Conservation (phyloP, 306 rosid species). For the Acacia crassicarpa region DNA sequence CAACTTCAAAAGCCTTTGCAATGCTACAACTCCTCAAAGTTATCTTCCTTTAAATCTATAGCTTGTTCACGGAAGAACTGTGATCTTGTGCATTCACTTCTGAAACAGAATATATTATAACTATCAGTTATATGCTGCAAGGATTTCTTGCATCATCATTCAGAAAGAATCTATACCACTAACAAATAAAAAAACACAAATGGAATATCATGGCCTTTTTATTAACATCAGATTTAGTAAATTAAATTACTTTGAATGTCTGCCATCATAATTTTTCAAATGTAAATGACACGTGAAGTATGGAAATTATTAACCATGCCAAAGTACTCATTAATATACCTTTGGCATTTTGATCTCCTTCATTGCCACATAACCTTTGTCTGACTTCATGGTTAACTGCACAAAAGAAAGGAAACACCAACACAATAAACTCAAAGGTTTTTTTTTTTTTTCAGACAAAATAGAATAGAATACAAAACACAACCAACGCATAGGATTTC, state of each 20-base stretch:
- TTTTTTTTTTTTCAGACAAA: too few species aligned
- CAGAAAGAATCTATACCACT: background rate
- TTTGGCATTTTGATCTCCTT: background rate
- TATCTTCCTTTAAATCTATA: conserved; percentile 34
- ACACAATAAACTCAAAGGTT: background rate
- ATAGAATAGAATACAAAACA: background rate
- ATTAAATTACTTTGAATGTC: background rate
- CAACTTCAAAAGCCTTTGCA: background rate
- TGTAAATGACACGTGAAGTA: background rate
- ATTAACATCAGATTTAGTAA: background rate
- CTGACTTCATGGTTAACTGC: background rate
- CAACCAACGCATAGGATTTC: background rate
- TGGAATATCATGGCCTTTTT: background rate
- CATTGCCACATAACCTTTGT: background rate
- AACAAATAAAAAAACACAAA: background rate
- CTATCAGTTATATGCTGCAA: background rate
- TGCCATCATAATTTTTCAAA: background rate
- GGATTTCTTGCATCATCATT: background rate
- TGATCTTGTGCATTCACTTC: conserved; percentile 37
- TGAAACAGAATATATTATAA: conserved; percentile 1
- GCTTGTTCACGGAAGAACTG: conserved; percentile 26
- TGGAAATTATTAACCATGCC: background rate
- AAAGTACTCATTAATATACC: background rate
- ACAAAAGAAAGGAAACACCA: background rate
- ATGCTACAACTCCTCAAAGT: conserved; percentile 29